Evolutionary conservation across 1,284 basidiomycete species (phyloP).

Genomic region (Cryptococcus sp.): DNA sequence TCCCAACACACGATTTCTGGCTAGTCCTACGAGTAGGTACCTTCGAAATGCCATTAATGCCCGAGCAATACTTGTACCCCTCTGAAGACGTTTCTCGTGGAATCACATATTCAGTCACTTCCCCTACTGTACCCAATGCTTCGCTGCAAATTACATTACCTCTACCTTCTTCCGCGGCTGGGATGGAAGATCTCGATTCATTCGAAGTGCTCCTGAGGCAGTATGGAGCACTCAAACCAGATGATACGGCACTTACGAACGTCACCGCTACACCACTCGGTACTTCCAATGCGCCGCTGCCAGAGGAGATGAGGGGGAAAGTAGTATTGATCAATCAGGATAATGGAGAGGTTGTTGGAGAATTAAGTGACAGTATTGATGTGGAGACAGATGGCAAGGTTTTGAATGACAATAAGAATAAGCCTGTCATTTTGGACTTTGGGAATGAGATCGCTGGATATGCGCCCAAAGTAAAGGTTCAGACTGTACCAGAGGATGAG

Average conservation of each 20-base stretch:
- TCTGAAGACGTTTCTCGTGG: slow-evolving; percentile 13
- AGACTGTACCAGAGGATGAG: slow-evolving; percentile 62
- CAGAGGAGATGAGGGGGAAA: slow-evolving; percentile 58
- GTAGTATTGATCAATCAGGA: slow-evolving; percentile 70
- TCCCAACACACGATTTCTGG: slow-evolving; percentile 47
- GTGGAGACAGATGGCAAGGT: slow-evolving; percentile 58
- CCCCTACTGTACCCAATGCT: slow-evolving; percentile 30
- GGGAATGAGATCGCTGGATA: slow-evolving; percentile 51
- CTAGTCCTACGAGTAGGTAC: slow-evolving; percentile 43
- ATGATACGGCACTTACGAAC: slow-evolving; percentile 24
- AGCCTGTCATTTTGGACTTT: slow-evolving; percentile 69
- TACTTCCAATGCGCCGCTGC: not conserved
- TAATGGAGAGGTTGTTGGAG: slow-evolving; percentile 67
- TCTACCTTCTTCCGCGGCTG: slow-evolving; percentile 41
- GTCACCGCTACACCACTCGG: slow-evolving; percentile 5
- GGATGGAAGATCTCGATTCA: slow-evolving; percentile 61
- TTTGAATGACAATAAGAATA: slow-evolving; percentile 54
- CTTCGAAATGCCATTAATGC: slow-evolving; percentile 43
- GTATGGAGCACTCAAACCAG: slow-evolving; percentile 53
- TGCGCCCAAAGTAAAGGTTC: slow-evolving; percentile 49
- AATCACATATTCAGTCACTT: slow-evolving; percentile 34
- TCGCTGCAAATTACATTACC: slow-evolving; percentile 51
- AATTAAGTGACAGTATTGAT: slow-evolving; percentile 59
- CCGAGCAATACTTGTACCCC: slow-evolving; percentile 24
- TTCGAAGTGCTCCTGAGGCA: slow-evolving; percentile 67